phyloP scores from a whole-genome alignment of 1,139 yeast species.

The Hemisphaericaspora lyxosophila region DNA sequence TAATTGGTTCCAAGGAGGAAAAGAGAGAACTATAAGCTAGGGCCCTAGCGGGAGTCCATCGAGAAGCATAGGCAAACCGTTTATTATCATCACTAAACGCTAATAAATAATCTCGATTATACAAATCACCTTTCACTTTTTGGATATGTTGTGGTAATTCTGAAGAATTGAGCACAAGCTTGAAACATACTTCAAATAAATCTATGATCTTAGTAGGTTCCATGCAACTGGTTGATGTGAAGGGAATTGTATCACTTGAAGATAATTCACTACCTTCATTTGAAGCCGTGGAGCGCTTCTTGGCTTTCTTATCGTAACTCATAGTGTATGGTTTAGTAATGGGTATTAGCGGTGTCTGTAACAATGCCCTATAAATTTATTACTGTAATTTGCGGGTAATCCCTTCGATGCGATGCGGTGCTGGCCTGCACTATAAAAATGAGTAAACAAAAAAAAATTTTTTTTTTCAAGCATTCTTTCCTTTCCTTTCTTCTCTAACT shows the following conservation, averaged over 20 bases:
- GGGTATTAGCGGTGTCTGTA: too few relatives aligned
- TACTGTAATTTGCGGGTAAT: background rate
- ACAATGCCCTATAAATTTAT: conserved; percentile 1
- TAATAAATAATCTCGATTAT: conserved; percentile 61
- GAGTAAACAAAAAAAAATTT: conserved; percentile 8
- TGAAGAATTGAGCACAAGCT: conserved; percentile 44
- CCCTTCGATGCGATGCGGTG: conserved; percentile 7
- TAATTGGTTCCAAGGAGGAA: conserved; percentile 46
- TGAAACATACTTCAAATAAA: conserved; percentile 49
- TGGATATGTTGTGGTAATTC: conserved; percentile 54
- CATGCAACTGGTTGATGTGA: conserved; percentile 28
- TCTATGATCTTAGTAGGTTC: conserved; percentile 44
- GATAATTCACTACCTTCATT: conserved; percentile 1
- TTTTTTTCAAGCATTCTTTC: conserved; percentile 5
- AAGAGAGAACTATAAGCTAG: conserved; percentile 70
- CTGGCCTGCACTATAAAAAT: too few relatives aligned
- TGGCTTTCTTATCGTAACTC: background rate
- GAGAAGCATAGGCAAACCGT: conserved; percentile 71
- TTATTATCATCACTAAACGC: conserved; percentile 69
- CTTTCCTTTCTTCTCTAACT: conserved; percentile 15
- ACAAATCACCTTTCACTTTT: conserved; percentile 65
- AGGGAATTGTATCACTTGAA: conserved; percentile 28
- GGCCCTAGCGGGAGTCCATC: conserved; percentile 88
- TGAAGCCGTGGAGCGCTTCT: background rate
- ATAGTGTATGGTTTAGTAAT: too few relatives aligned